These are phyloP conservation scores for Chiua virens DNA, from an alignment of 768 basidiomycete species.

Conservation along the genomic window DNA sequence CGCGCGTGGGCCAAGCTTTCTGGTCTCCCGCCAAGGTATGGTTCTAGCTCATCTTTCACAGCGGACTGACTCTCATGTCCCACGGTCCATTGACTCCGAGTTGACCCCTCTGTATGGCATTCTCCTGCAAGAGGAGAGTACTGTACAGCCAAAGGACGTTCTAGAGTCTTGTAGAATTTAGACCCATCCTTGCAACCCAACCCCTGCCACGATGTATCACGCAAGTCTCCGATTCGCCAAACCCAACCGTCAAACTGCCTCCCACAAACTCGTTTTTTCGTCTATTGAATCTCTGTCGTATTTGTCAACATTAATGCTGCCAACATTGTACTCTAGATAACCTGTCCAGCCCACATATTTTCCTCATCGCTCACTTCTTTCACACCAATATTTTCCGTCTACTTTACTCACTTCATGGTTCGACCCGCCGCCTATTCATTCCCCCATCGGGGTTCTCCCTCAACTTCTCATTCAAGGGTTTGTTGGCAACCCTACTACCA, in stretches of 20 bases:
- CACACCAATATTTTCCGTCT: not conserved
- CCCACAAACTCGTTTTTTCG: not conserved
- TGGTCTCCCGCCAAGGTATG: slow-evolving; percentile 80
- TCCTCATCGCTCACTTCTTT: slow-evolving; percentile 1
- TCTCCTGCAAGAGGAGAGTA: slow-evolving; percentile 19
- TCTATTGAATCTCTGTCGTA: slow-evolving; percentile 13
- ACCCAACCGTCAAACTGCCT: slow-evolving; percentile 20
- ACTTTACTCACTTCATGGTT: slow-evolving; percentile 27
- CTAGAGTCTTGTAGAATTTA: slow-evolving; percentile 45
- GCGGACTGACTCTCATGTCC: no score
- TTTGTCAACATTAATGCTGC: slow-evolving; percentile 33
- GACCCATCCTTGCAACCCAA: slow-evolving; percentile 25
- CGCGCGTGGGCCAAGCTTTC: slow-evolving; percentile 93
- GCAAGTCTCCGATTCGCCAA: slow-evolving; percentile 12
- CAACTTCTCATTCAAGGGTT: slow-evolving; percentile 60
- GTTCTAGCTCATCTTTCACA: no score
- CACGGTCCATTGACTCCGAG: no score
- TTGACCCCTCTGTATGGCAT: slow-evolving; percentile 19
- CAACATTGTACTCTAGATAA: slow-evolving; percentile 38
- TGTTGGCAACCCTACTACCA: slow-evolving; percentile 86
- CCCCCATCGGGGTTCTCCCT: slow-evolving; percentile 74
- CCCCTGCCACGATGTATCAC: slow-evolving; percentile 19
- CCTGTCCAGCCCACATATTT: slow-evolving; percentile 14
- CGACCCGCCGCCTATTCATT: slow-evolving; percentile 42
- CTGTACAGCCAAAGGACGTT: slow-evolving; percentile 34